Evolutionary conservation across 2,329 filamentous ascomycete species (phyloP).

Genomic region (Pseudocercospora crystallina): DNA sequence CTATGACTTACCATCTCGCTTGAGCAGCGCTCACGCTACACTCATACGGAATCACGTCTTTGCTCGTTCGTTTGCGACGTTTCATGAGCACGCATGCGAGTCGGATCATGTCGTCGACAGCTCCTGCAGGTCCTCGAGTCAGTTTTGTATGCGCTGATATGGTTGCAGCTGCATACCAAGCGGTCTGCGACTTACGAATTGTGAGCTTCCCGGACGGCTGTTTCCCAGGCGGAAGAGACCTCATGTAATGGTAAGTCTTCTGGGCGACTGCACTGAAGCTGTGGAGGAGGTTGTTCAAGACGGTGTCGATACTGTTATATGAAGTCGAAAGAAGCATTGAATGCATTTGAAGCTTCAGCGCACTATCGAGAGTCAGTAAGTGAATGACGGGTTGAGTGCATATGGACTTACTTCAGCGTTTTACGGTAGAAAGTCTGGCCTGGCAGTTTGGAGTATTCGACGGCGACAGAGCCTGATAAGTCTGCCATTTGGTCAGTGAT

Average conservation of each 20-base stretch:
- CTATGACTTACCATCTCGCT: constrained; percentile 57
- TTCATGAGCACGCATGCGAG: constrained; percentile 66
- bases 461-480: constrained; percentile 71
- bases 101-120: constrained; percentile 65
- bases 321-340: constrained; percentile 78
- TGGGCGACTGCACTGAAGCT: constrained; percentile 75
- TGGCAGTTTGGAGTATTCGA: constrained; percentile 70
- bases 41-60: constrained; percentile 45
- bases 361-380: constrained; percentile 34
- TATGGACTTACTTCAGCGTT: constrained; percentile 52
- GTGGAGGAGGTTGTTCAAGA: constrained; percentile 72
- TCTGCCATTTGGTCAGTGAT: constrained; percentile 36
- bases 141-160: background rate
- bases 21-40: constrained; percentile 63
- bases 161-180: background rate
- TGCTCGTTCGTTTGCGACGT: constrained; percentile 46
- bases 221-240: constrained; percentile 57
- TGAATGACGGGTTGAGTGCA: background rate
- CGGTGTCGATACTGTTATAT: constrained; percentile 69
- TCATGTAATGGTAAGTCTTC: constrained; percentile 65
- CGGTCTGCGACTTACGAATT: constrained; percentile 47
- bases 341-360: constrained; percentile 83
- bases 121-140: constrained; percentile 45
- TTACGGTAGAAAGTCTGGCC: constrained; percentile 81
- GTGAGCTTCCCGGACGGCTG: constrained; percentile 62